Evolutionary conservation across 345 rosid species (phyloP).

Genomic region (Arabidopsis thaliana): TAIR10.1 NC_003074.8:783001-783500

Average conservation of each 20-base stretch:
- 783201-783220: constrained; percentile 3
- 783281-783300: constrained; percentile 22
- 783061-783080: constrained; percentile 74
- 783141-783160: constrained; percentile 28
- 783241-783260: constrained; percentile 38
- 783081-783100: constrained; percentile 50
- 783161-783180: not conserved
- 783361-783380: constrained; percentile 2
- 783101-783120: constrained; percentile 68
- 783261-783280: constrained; percentile 17
- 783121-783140: constrained; percentile 69
- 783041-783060: constrained; percentile 65
- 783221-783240: constrained; percentile 38
- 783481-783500: constrained; percentile 7
- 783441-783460: constrained; percentile 1
- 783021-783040: constrained; percentile 70
- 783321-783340: not conserved
- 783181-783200: not conserved
- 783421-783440: constrained; percentile 3
- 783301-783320: constrained; percentile 7
- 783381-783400: not conserved
- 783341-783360: not conserved
- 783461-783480: not conserved
- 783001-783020: constrained; percentile 51
- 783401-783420: not conserved